Conservation (phyloP, 306 rosid species). For the Carpinus viminea region DNA sequence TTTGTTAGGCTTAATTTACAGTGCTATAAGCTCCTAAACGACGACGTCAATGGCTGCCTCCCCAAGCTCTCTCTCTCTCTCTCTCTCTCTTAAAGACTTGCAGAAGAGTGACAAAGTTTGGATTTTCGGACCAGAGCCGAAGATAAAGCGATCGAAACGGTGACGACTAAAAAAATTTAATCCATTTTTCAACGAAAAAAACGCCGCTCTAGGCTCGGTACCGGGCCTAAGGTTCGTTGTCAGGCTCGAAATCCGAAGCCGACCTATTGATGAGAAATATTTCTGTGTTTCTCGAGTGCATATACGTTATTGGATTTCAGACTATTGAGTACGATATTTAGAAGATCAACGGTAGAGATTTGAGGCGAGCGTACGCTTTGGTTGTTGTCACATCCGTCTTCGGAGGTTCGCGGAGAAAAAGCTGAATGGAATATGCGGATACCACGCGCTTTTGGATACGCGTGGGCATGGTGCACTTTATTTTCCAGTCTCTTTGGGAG, state of each 20-base stretch:
- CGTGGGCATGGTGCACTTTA: neutral
- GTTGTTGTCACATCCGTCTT: neutral
- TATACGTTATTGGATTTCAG: neutral
- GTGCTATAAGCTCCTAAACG: slow-evolving; percentile 6
- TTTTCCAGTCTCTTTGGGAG: neutral
- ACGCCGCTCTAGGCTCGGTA: slow-evolving; percentile 7
- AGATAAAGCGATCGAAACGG: slow-evolving; percentile 22
- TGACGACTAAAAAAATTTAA: neutral
- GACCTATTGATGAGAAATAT: neutral
- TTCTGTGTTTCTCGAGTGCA: neutral
- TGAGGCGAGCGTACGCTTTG: neutral
- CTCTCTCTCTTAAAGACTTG: neutral
- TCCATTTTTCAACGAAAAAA: neutral
- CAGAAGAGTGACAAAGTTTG: slow-evolving; percentile 8
- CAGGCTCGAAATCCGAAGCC: slow-evolving; percentile 11
- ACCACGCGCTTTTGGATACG: slow-evolving; percentile 18
- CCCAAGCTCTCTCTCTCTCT: neutral
- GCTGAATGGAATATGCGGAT: neutral
- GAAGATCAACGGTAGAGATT: neutral
- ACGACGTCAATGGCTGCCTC: slow-evolving; percentile 7
- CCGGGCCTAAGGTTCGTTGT: slow-evolving; percentile 1
- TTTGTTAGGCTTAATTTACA: neutral
- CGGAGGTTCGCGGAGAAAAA: neutral
- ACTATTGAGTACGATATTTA: neutral
- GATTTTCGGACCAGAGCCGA: slow-evolving; percentile 18